Evolutionary conservation across 306 rosid species (phyloP).

Genomic region (Purshia tridentata): DNA sequence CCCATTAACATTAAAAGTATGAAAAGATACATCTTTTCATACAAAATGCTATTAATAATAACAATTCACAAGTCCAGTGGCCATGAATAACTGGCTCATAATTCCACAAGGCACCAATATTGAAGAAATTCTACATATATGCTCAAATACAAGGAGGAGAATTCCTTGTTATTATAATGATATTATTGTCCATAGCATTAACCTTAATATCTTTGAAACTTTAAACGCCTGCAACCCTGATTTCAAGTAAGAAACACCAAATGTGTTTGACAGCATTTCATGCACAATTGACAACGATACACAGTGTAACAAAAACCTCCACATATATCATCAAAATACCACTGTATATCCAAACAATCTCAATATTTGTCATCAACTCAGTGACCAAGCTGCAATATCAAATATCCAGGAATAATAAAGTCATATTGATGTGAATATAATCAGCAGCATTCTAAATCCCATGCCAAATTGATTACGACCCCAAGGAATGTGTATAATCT

Average conservation of each 20-base stretch:
- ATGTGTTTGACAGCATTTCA: background rate
- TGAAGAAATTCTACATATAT: background rate
- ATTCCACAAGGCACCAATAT: background rate
- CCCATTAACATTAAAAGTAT: background rate
- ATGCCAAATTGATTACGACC: conserved; percentile 6
- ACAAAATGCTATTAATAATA: background rate
- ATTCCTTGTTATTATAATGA: background rate
- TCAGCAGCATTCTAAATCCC: background rate
- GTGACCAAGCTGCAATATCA: background rate
- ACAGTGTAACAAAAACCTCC: background rate
- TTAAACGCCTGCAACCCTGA: background rate
- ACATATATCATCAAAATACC: background rate
- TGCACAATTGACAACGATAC: background rate
- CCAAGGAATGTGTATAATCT: background rate
- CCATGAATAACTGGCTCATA: background rate
- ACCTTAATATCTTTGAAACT: background rate
- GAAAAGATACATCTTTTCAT: background rate
- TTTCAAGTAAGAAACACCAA: background rate
- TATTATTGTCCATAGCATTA: background rate
- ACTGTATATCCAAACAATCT: background rate
- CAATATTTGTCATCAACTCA: background rate
- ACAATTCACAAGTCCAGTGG: background rate
- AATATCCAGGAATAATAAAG: background rate
- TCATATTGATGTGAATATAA: background rate
- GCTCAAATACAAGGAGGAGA: background rate